These are phyloP conservation scores for Penicillium vulpinum DNA, from an alignment of 2,329 filamentous ascomycete species.

Conservation along the genomic window DNA sequence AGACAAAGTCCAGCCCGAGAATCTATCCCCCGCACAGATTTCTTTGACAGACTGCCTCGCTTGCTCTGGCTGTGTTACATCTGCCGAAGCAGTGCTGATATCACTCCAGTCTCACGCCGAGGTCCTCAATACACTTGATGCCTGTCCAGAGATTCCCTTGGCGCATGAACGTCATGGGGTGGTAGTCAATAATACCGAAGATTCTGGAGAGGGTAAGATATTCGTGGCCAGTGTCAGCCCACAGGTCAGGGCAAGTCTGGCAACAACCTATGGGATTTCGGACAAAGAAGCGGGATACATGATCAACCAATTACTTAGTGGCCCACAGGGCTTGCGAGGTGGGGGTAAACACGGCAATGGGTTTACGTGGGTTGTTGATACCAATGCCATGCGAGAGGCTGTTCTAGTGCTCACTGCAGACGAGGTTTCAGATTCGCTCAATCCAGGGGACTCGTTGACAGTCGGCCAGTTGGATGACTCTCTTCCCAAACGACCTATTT, in stretches of 20 bases:
- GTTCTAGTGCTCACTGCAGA: slow-evolving; percentile 78
- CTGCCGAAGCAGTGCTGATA: slow-evolving; percentile 94
- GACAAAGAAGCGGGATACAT: slow-evolving; percentile 75
- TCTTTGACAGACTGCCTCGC: slow-evolving; percentile 96
- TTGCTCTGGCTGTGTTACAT: slow-evolving; percentile 96
- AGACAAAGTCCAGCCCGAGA: slow-evolving; percentile 64
- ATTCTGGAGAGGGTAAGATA: slow-evolving; percentile 60
- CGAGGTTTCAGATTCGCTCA: slow-evolving; percentile 58
- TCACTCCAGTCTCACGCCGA: slow-evolving; percentile 92
- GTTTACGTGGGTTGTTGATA: slow-evolving; percentile 90
- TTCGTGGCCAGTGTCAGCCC: slow-evolving; percentile 93
- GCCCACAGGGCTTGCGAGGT: slow-evolving; percentile 65
- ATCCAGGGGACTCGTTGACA: slow-evolving; percentile 10
- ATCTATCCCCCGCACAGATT: slow-evolving; percentile 77
- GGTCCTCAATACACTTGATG: slow-evolving; percentile 79
- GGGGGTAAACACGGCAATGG: slow-evolving; percentile 72
- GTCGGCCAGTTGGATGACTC: slow-evolving; percentile 20
- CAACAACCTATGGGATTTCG: slow-evolving; percentile 75
- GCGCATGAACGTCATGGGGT: slow-evolving; percentile 21
- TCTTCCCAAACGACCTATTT: slow-evolving; percentile 46
- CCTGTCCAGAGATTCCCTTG: slow-evolving; percentile 48
- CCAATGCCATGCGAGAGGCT: slow-evolving; percentile 77
- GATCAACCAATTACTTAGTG: slow-evolving; percentile 76
- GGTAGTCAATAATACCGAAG: slow-evolving; percentile 48
- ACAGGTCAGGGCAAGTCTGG: slow-evolving; percentile 84